A percentile compares a stretch with the other conserved stretches of the same genome.
Evolutionary conservation across 1,284 basidiomycete genomes (phyloP).

Genomic region (Papiliotrema laurentii): DNA sequence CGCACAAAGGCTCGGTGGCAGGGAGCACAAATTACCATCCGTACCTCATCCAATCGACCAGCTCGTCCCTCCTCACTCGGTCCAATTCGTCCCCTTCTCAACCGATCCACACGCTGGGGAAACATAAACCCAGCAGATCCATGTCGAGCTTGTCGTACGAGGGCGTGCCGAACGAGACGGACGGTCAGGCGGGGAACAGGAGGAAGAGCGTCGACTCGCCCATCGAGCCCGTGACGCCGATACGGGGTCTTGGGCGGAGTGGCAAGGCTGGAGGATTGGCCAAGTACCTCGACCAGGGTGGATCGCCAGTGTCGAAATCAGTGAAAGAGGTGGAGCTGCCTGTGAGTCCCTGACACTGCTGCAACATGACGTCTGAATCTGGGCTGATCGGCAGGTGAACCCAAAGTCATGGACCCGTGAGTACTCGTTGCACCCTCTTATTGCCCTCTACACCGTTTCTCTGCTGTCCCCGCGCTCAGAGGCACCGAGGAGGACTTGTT

Average conservation of each 20-base stretch:
- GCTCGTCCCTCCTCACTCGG: conserved; percentile 28
- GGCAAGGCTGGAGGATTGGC: conserved; percentile 24
- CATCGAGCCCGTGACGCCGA: no score
- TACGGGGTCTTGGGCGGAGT: conserved; percentile 10
- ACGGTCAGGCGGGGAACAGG: conserved; percentile 19
- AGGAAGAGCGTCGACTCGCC: conserved; percentile 18
- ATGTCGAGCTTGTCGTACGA: conserved; percentile 20
- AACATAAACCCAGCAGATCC: conserved; percentile 24
- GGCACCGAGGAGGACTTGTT: no score
- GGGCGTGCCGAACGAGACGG: background rate
- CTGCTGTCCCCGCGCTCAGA: background rate
- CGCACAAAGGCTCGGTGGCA: background rate
- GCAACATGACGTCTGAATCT: background rate
- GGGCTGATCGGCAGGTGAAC: conserved; percentile 15
- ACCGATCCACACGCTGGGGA: conserved; percentile 11
- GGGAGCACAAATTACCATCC: conserved; percentile 30
- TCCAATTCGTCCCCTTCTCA: conserved; percentile 32
- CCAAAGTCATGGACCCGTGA: conserved; percentile 36
- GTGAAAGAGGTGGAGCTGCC: conserved; percentile 4
- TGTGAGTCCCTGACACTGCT: background rate
- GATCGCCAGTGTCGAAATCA: background rate
- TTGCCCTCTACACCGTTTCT: no score
- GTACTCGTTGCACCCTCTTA: no score
- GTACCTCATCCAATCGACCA: conserved; percentile 29
- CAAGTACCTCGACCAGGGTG: conserved; percentile 13